Conservation (phyloP, 345 rosid species). For the Linum usitatissimum region DNA sequence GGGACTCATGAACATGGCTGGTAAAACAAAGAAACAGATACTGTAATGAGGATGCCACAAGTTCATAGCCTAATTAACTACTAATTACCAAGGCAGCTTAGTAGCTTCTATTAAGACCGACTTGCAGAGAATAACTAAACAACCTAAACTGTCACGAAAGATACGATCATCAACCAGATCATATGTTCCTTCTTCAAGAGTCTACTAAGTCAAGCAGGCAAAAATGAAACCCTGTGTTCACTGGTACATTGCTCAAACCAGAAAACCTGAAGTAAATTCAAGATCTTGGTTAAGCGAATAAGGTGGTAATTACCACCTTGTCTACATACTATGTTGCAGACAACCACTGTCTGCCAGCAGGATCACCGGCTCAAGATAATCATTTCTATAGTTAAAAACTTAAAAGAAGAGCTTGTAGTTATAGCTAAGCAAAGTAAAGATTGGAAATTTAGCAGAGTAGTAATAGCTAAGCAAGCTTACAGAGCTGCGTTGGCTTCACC, state of each 20-base stretch:
- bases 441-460: background rate
- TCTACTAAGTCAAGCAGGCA: background rate
- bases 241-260: background rate
- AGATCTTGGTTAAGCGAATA: background rate
- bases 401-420: too few species aligned
- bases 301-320: background rate
- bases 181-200: background rate
- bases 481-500: slow-evolving; percentile 93
- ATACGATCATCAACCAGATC: background rate
- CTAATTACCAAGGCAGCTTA: too few species aligned
- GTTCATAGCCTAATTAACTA: too few species aligned
- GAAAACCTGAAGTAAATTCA: background rate
- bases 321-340: background rate
- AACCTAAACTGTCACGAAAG: background rate
- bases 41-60: background rate
- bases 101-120: too few species aligned
- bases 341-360: too few species aligned
- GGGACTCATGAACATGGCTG: background rate
- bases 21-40: background rate
- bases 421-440: background rate
- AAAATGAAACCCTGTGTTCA: background rate
- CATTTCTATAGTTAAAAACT: too few species aligned
- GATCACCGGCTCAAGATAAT: too few species aligned
- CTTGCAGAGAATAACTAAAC: background rate
- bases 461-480: slow-evolving; percentile 25